A percentile compares a stretch with the other conserved stretches of the same genome.
Conservation (phyloP, 1,284 basidiomycete species). For the Phellopilus nigrolimitatus region DNA sequence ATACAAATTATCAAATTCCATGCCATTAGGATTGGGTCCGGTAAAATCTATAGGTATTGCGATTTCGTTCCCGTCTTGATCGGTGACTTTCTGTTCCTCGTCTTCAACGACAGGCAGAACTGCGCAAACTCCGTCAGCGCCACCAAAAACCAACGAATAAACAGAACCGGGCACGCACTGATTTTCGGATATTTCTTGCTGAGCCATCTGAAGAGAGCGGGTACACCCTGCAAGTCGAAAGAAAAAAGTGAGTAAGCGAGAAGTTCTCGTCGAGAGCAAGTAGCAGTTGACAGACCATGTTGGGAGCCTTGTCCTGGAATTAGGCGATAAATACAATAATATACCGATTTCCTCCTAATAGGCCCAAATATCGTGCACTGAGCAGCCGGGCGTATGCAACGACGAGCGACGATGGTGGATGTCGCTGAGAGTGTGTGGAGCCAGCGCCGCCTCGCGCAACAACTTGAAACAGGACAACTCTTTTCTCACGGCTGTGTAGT, state of each 20-base stretch:
- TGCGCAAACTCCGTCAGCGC: slow-evolving; percentile 32
- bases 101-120: slow-evolving; percentile 82
- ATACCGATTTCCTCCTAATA: background rate
- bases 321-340: background rate
- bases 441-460: too few relatives aligned
- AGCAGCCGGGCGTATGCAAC: too few relatives aligned
- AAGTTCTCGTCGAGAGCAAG: background rate
- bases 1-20: slow-evolving; percentile 96
- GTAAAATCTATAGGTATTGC: slow-evolving; percentile 82
- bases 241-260: background rate
- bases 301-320: background rate
- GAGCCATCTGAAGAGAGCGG: slow-evolving; percentile 91
- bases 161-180: slow-evolving; percentile 42
- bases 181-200: slow-evolving; percentile 98
- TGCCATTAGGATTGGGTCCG: slow-evolving; percentile 89
- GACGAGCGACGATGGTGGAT: too few relatives aligned
- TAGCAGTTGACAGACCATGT: background rate
- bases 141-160: too few relatives aligned
- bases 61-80: slow-evolving; percentile 64
- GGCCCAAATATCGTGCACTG: too few relatives aligned
- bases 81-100: slow-evolving; percentile 63
- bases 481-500: background rate
- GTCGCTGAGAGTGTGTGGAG: background rate
- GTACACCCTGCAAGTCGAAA: slow-evolving; percentile 80
- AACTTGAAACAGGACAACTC: background rate